Conservation (phyloP, 179 eudicot genomes). For the Patellifolia procumbens region DNA sequence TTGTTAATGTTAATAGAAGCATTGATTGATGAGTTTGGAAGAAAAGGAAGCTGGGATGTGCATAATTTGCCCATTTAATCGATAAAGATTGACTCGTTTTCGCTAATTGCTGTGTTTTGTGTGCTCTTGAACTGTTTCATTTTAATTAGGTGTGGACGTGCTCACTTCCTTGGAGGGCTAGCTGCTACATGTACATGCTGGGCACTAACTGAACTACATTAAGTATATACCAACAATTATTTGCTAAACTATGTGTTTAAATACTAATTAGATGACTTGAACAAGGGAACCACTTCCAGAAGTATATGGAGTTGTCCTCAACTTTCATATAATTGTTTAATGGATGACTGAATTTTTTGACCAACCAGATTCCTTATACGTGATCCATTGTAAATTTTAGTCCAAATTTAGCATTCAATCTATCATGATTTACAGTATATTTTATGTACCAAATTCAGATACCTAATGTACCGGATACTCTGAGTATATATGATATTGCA, state of each 20-base stretch:
- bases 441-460: background rate
- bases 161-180: slow-evolving; percentile 11
- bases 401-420: background rate
- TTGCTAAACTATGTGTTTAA: background rate
- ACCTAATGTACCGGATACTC: background rate
- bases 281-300: slow-evolving; percentile 5
- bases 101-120: background rate
- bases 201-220: slow-evolving; percentile 1
- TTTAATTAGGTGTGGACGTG: slow-evolving; percentile 13
- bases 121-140: background rate
- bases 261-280: slow-evolving; percentile 7
- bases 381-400: background rate
- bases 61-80: slow-evolving; percentile 18
- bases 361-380: background rate
- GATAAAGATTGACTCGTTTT: background rate
- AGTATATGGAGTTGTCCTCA: background rate
- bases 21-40: background rate
- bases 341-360: background rate
- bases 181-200: slow-evolving; percentile 18
- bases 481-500: background rate
- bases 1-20: slow-evolving; percentile 24
- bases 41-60: slow-evolving; percentile 2
- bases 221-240: background rate
- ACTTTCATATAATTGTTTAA: background rate
- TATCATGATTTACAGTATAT: background rate